Base-by-base conservation (phyloP, 1,139 yeast genomes). In the Hansenula sp. region DNA sequence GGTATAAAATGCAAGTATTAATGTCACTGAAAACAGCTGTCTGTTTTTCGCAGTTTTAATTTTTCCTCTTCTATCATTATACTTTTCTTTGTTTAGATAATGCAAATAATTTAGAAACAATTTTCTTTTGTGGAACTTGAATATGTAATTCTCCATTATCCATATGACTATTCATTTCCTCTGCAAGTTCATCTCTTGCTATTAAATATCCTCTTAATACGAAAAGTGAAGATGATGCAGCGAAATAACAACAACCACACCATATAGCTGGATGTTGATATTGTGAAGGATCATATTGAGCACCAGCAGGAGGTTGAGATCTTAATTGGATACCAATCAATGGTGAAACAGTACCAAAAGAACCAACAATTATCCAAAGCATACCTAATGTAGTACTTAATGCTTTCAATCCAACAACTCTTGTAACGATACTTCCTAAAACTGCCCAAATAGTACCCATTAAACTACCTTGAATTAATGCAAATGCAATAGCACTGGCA, bases 311-410 rank as follows among this genome's bases (percentile, higher is more conserved):
- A 4, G 50, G 33, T 1, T 65, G 62, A 10, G 63, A 58, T 39
- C 72, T 73, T 39, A 77, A 59, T 11, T 69, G 58, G 25, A 74
- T 64, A 2, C 82, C 82, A 44, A 77, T 69, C 14, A 76, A 68
- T 4, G 82, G 82, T 1, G 80, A 69, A 1, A 64, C 70, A 32
- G 75, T 55, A 1, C 77, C 78, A 17, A 73, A 60, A 3, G 59
- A 42, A 12, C 79, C 82, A 43, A 68, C 51, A 14, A 71, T 57
- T 16, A 65, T 51, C 79, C 79, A 75, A 22, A 71, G 50, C 59
- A 70, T 62, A 6, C 73, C 64, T 55, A 75, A 61, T 0, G 73
- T 65, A 20, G 72, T 66, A 39, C 73, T 73, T 58, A 77, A 61
- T 48, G 73, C 75, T 32, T 63, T 56, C 22, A 77, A 50, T 0